These are phyloP conservation scores for Atractiella rhizophila DNA, from an alignment of 768 basidiomycete species.

Conservation along the genomic window DNA sequence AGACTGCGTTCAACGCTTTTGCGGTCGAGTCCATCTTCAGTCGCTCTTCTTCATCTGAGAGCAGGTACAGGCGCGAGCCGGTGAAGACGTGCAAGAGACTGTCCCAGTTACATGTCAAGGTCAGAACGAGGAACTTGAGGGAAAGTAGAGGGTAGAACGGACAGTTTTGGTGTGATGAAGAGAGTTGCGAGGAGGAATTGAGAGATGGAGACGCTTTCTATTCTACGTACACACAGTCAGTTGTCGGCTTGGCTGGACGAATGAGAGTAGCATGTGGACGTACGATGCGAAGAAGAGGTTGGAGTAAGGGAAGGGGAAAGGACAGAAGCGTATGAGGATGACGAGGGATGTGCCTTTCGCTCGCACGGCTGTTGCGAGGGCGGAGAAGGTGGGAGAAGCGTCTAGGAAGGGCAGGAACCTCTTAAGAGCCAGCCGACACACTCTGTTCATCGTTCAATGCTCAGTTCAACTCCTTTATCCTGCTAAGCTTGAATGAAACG, in stretches of 20 bases:
- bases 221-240: too few relatives aligned
- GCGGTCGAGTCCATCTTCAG: conserved; percentile 48
- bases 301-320: conserved; percentile 71
- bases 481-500: too few relatives aligned
- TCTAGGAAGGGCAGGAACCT: conserved; percentile 6
- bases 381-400: conserved; percentile 3
- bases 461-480: too few relatives aligned
- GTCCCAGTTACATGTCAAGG: too few relatives aligned
- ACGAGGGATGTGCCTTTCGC: conserved; percentile 59
- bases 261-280: too few relatives aligned
- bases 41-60: conserved; percentile 47
- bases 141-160: conserved; percentile 42
- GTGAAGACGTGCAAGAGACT: too few relatives aligned
- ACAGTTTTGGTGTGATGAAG: conserved; percentile 35
- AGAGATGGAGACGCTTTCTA: conserved; percentile 43
- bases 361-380: conserved; percentile 12
- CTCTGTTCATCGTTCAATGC: too few relatives aligned
- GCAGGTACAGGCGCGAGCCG: background rate
- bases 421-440: conserved; percentile 19
- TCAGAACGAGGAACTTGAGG: background rate
- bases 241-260: too few relatives aligned
- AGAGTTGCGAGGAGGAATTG: conserved; percentile 53
- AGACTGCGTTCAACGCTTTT: conserved; percentile 36
- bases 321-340: conserved; percentile 46
- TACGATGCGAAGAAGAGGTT: conserved; percentile 37